Evolutionary conservation across 768 basidiomycete species (phyloP), one percentile per base, ranked within the genome.

Genomic region (Psilocybe subaeruginosa): DNA sequence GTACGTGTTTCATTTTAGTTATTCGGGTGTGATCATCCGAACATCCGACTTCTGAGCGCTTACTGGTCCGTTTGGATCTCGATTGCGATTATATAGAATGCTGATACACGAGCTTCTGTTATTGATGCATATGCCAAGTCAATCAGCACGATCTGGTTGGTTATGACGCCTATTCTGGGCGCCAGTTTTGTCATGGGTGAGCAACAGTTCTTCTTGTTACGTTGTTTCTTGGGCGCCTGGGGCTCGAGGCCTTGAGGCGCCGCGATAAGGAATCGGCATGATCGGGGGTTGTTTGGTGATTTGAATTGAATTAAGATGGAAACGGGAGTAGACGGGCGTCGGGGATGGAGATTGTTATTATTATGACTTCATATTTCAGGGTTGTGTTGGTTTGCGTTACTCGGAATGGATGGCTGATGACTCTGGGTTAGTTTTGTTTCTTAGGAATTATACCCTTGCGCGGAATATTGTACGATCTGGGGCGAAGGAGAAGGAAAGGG

Each of bases 131-230:
- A 85, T 73, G 79, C 88, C 12, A 76, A 78, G 31, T 85, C 89
- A 3, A 85, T 92, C 41, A 80, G 80, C 63, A 75, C 69, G 49
- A 85, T 92, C 23, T 92, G 90, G 89, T 63, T 89, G 19, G 85
- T 87, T 8, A 79, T 78, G 71, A 86, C 86, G 8, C 87, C 85
- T 0, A 74, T 91, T 29, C 54, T 83, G 6, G 86, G 83, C 11
- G 76, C 77, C 45, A 77, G 81, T 29, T 79, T 90, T 65, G 64
- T 89, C 30, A 76, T 83, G 74, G 74, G 82, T 83, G 60, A 67
- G 80, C 66, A 27, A 54, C 50, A 11, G 30, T 57, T 64, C 63
- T n/a, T 41, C 45, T 51, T 56, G 17, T 61, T 56, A 30, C 57
- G 17, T 19, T 17, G 45, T 43, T 43, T 43, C 41, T 43, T 50